phyloP scores from a whole-genome alignment of 352 stramenopile species.

The Saprolegnia diclina region DNA sequence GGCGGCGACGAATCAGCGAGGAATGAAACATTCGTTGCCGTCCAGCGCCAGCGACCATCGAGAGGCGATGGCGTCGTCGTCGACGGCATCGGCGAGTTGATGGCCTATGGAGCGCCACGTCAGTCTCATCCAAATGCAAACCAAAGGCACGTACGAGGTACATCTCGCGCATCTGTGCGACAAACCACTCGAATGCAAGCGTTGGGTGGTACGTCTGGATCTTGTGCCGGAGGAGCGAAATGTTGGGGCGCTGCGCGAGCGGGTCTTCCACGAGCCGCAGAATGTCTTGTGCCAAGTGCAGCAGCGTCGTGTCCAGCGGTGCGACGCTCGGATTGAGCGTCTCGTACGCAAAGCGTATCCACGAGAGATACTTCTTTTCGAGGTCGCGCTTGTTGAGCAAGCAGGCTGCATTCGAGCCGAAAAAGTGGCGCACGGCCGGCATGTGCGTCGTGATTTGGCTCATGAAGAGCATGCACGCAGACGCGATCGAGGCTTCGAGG shows the following conservation, averaged over 20 bases:
- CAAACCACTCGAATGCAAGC: slow-evolving; percentile 18
- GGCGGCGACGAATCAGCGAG: background rate
- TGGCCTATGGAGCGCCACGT: background rate
- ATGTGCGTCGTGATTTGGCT: slow-evolving; percentile 7
- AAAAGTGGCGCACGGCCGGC: background rate
- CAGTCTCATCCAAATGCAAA: background rate
- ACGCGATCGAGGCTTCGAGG: slow-evolving; percentile 2
- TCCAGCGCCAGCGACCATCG: background rate
- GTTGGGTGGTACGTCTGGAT: slow-evolving; percentile 4
- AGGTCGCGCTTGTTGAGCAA: slow-evolving; percentile 20
- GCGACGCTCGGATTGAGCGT: background rate
- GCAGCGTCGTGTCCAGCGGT: background rate
- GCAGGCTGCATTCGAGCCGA: background rate
- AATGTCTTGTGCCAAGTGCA: background rate
- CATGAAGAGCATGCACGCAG: slow-evolving; percentile 8
- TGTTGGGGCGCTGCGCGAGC: background rate
- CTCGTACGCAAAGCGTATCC: slow-evolving; percentile 7
- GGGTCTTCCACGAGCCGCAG: slow-evolving; percentile 6
- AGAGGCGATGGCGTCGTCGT: background rate
- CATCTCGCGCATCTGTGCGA: slow-evolving; percentile 26
- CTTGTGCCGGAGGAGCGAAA: slow-evolving; percentile 3
- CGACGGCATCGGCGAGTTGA: background rate
- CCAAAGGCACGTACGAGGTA: slow-evolving; percentile 6
- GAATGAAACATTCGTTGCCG: background rate
- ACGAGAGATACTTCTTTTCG: slow-evolving; percentile 18